Evolutionary conservation across 2,329 filamentous ascomycete species (phyloP).

Genomic region (Fusarium torreyae): DNA sequence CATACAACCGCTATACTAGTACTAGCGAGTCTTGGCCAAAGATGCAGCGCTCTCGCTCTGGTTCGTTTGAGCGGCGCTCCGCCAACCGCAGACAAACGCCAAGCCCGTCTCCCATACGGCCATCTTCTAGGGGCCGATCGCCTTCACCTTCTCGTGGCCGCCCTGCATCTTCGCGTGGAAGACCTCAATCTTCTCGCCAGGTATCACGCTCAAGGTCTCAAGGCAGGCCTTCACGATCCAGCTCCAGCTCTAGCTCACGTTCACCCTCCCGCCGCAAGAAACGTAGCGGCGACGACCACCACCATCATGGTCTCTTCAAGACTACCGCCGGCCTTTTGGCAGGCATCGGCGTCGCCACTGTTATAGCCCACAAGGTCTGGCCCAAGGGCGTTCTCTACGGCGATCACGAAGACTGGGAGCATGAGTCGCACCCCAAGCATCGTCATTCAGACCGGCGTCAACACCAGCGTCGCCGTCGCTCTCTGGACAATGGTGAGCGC

Average conservation of each 20-base stretch:
- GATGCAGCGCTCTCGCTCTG: slow-evolving; percentile 40
- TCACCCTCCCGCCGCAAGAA: slow-evolving; percentile 40
- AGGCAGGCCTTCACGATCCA: slow-evolving; percentile 37
- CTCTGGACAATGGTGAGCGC: slow-evolving; percentile 26
- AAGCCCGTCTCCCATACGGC: slow-evolving; percentile 32
- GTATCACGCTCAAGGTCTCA: slow-evolving; percentile 40
- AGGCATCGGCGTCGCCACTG: slow-evolving; percentile 54
- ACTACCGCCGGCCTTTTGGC: slow-evolving; percentile 54
- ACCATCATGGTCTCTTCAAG: slow-evolving; percentile 51
- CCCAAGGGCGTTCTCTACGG: slow-evolving; percentile 52
- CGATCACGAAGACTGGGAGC: slow-evolving; percentile 53
- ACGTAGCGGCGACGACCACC: slow-evolving; percentile 32
- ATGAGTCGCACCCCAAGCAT: slow-evolving; percentile 25
- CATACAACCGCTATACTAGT: slow-evolving; percentile 1
- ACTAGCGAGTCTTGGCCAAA: slow-evolving; percentile 31
- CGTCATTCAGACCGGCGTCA: slow-evolving; percentile 25
- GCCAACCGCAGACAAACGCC: slow-evolving; percentile 18
- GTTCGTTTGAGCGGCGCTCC: slow-evolving; percentile 42
- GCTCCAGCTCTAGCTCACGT: slow-evolving; percentile 43
- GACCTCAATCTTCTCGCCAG: slow-evolving; percentile 13
- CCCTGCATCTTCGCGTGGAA: slow-evolving; percentile 16
- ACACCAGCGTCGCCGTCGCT: slow-evolving; percentile 32
- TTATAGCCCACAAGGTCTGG: slow-evolving; percentile 56
- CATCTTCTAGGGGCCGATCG: slow-evolving; percentile 26
- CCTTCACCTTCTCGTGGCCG: slow-evolving; percentile 41